These are phyloP conservation scores for Ilex aquifolium DNA, from an alignment of 257 asterid genomes.

Conservation along the genomic window DNA sequence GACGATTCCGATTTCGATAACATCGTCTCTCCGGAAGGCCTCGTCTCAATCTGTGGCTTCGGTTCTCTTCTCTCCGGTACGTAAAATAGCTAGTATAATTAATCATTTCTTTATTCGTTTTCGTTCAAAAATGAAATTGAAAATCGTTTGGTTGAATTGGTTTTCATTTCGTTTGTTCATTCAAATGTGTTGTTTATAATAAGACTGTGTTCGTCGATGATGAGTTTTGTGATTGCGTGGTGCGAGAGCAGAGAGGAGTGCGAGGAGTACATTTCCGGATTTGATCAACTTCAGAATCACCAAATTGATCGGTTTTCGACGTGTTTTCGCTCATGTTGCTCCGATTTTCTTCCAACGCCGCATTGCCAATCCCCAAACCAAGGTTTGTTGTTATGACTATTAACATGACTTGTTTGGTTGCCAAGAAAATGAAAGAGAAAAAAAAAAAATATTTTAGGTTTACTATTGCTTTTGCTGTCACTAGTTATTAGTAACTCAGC, in stretches of 20 bases:
- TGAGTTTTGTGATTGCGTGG: not conserved
- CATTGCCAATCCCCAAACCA: slow-evolving; percentile 79
- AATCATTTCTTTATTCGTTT: no score
- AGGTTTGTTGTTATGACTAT: slow-evolving; percentile 37
- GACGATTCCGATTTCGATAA: not conserved
- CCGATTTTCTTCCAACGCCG: slow-evolving; percentile 93
- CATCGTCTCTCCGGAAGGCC: not conserved
- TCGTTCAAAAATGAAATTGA: no score
- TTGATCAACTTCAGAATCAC: slow-evolving; percentile 81
- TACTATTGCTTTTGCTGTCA: not conserved
- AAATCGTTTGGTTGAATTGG: no score
- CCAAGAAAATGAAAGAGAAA: not conserved
- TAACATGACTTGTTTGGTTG: slow-evolving; percentile 1
- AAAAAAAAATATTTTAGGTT: not conserved
- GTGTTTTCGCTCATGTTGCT: slow-evolving; percentile 88
- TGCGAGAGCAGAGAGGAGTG: slow-evolving; percentile 63
- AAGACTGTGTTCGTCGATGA: not conserved
- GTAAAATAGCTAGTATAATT: not conserved
- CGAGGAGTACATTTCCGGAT: slow-evolving; percentile 92
- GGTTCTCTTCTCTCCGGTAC: slow-evolving; percentile 1
- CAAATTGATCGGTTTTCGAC: slow-evolving; percentile 76
- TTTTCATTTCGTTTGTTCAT: no score
- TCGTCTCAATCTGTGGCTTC: not conserved
- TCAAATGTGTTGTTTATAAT: not conserved
- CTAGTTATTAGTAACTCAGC: not conserved